Conservation (phyloP, 805 yeast genomes). For the Scheffersomyces coipomensis region DNA sequence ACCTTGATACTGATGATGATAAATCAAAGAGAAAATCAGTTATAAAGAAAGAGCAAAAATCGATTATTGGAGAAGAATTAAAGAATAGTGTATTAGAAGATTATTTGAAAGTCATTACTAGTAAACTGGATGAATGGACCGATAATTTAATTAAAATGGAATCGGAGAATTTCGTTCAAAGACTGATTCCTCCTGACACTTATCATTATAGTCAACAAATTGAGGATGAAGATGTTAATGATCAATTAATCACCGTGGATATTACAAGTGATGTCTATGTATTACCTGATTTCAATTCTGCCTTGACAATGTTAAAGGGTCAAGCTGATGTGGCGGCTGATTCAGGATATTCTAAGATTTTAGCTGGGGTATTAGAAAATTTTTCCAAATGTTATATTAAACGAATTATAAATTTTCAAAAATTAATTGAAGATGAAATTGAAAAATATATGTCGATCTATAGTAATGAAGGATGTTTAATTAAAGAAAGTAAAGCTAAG, state of each 20-base stretch:
- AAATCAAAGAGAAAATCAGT: slow-evolving; percentile 14
- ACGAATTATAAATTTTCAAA: slow-evolving; percentile 64
- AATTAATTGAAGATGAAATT: slow-evolving; percentile 46
- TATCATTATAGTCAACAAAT: slow-evolving; percentile 54
- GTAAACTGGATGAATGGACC: slow-evolving; percentile 86
- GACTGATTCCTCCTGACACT: slow-evolving; percentile 71
- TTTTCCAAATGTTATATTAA: slow-evolving; percentile 60
- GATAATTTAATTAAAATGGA: slow-evolving; percentile 66
- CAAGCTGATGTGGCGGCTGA: slow-evolving; percentile 87
- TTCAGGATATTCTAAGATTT: slow-evolving; percentile 74
- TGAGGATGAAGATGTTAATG: slow-evolving; percentile 38
- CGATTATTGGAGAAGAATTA: slow-evolving; percentile 69
- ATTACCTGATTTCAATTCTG: slow-evolving; percentile 74
- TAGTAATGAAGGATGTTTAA: slow-evolving; percentile 35
- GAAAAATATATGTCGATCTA: slow-evolving; percentile 41
- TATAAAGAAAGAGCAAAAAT: slow-evolving; percentile 39
- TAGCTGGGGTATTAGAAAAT: slow-evolving; percentile 74
- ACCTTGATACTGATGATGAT: slow-evolving; percentile 12
- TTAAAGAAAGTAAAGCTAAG: slow-evolving; percentile 44
- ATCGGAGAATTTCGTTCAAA: slow-evolving; percentile 56
- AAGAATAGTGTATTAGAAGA: slow-evolving; percentile 75
- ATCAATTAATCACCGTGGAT: slow-evolving; percentile 28
- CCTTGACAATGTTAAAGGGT: slow-evolving; percentile 82
- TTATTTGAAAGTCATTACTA: slow-evolving; percentile 66
- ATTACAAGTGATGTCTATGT: slow-evolving; percentile 51